Evolutionary conservation across 2,329 filamentous ascomycete genomes (phyloP).

Genomic region (Ophiostoma himal-ulmi): DNA sequence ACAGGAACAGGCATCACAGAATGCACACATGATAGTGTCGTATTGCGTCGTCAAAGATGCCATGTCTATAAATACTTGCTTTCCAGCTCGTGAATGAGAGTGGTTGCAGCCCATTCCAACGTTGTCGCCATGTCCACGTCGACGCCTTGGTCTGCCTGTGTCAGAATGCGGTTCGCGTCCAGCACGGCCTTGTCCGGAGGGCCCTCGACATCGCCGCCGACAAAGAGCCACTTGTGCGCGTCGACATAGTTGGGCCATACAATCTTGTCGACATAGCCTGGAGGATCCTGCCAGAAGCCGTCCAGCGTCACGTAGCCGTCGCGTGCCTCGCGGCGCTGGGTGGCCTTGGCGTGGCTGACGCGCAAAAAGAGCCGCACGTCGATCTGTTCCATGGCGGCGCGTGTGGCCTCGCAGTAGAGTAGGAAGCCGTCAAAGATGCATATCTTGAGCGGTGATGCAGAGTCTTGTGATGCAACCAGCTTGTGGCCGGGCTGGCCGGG

Average conservation of each 20-base stretch:
- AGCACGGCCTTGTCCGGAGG: slow-evolving; percentile 42
- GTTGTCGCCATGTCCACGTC: slow-evolving; percentile 56
- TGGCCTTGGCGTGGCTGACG: slow-evolving; percentile 59
- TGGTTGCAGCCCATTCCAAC: slow-evolving; percentile 63
- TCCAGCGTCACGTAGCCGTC: slow-evolving; percentile 75
- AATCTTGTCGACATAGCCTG: slow-evolving; percentile 86
- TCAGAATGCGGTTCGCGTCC: slow-evolving; percentile 40
- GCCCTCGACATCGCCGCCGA: slow-evolving; percentile 60
- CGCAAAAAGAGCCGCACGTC: slow-evolving; percentile 75
- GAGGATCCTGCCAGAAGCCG: slow-evolving; percentile 93
- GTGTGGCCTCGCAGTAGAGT: slow-evolving; percentile 57
- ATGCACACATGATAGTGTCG: neutral
- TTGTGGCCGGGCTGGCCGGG: slow-evolving; percentile 41
- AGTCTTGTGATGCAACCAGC: slow-evolving; percentile 17
- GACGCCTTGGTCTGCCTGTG: slow-evolving; percentile 42
- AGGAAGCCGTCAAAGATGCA: slow-evolving; percentile 87
- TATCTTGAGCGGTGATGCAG: slow-evolving; percentile 39
- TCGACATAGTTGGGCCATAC: slow-evolving; percentile 93
- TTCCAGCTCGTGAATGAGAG: slow-evolving; percentile 46
- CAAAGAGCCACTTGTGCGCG: slow-evolving; percentile 76
- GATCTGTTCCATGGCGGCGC: slow-evolving; percentile 54
- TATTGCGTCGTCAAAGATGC: neutral
- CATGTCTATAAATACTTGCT: neutral
- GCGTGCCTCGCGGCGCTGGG: slow-evolving; percentile 59
- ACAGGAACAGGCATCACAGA: no score